Base-by-base conservation (phyloP, 1,139 yeast species). In the Debaryomyces robertsiae region DNA sequence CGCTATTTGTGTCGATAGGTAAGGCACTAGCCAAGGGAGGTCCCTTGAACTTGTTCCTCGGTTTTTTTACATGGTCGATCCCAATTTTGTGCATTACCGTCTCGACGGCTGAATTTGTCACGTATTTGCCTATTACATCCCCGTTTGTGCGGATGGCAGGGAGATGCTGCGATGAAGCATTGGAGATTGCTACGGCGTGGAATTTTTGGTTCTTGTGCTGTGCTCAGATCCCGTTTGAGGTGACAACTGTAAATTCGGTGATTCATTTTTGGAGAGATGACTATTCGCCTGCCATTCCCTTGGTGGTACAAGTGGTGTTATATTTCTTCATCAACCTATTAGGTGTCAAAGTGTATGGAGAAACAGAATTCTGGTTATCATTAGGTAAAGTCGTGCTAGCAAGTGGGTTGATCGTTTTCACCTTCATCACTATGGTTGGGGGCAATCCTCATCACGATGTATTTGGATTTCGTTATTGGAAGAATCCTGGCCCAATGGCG, bases 31-130 rank as follows among this genome's bases (percentile, higher is more conserved):
- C 60, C 10, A 50, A 55, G n/a, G 69, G 66, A 14, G 77, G 64
- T 3, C 78, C 79, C 3, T 60, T 73, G 40, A 67, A 68, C 4
- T 61, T 74, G 32, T 54, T 74, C 2, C 55, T 74, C 17, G 66
- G 73, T 3, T 71, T 70, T 49, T 46, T 63, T 9, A 53, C 68
- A 46, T 65, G 75, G 79, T 59, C 77, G 34, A 47, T 77, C 13
- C 77, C 86, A 14, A 64, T 85, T 36, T 72, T 79, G 43, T 64
- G 57, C 48, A 79, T 85, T 46, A 85, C 91, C 22, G 79, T 81
- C 24, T 73, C 82, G 3, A 79, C 85, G 6, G 91, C 89, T 0
- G 95, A 86, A 56, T 83, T 85, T 91, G 90, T 84, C 25, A 81
- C 87, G 16, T 84, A 81, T 51, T 65, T 83, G 48, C 95, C 95